phyloP scores from a whole-genome alignment of 2,329 filamentous ascomycete species.

The Cercospora sp. region DNA sequence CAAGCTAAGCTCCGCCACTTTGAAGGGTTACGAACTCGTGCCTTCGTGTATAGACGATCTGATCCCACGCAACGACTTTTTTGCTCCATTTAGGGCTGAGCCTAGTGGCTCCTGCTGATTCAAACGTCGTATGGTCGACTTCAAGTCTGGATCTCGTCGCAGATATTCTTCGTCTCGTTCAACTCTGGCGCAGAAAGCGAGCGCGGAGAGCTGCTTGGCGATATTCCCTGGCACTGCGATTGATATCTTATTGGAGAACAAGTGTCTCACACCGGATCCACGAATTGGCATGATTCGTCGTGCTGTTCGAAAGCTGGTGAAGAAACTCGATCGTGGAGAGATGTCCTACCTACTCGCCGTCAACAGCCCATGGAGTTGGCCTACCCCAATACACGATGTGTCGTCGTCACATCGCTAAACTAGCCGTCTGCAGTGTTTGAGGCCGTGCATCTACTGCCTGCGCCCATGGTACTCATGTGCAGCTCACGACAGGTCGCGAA shows the following conservation, averaged over 20 bases:
- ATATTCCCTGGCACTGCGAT: not conserved
- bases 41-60: not conserved
- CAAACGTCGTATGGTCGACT: not conserved
- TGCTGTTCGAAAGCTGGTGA: not conserved
- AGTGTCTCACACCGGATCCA: not conserved
- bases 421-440: not conserved
- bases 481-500: not conserved
- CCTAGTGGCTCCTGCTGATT: not conserved
- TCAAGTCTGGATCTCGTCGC: not conserved
- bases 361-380: not conserved
- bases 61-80: not conserved
- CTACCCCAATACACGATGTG: not conserved
- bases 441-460: not conserved
- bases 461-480: not conserved
- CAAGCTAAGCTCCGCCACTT: constrained; percentile 1
- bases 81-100: not conserved
- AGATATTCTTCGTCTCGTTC: not conserved
- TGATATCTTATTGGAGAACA: not conserved
- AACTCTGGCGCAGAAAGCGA: not conserved
- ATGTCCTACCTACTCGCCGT: not conserved
- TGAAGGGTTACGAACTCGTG: not conserved
- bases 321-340: not conserved
- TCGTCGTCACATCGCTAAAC: not conserved
- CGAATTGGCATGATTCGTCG: not conserved
- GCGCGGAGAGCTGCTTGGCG: not conserved